Percentiles rank a stretch among this genome's conserved stretches.
These are phyloP conservation scores for Vigna nakashimae DNA, from an alignment of 306 rosid species.

Conservation along the genomic window DNA sequence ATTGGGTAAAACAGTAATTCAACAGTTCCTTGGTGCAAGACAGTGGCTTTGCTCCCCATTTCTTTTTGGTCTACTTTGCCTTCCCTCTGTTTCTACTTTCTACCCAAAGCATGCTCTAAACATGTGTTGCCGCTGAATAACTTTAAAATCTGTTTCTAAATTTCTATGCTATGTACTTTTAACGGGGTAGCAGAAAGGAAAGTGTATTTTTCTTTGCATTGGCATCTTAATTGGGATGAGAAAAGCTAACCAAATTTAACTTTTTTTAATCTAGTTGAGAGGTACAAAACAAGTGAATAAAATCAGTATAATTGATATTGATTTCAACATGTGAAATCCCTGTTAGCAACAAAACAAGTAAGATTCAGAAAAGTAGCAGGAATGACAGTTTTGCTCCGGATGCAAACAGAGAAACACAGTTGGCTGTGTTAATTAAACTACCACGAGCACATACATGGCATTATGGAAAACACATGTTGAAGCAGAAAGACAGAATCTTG, in stretches of 20 bases:
- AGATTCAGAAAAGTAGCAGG: conserved; percentile 19
- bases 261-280: neutral
- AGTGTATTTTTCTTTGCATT: neutral
- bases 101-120: neutral
- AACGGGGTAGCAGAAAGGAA: neutral
- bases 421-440: conserved; percentile 27
- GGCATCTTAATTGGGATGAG: neutral
- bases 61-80: neutral
- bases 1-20: conserved; percentile 17
- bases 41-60: neutral
- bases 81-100: neutral
- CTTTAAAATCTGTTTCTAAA: neutral
- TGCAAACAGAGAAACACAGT: conserved; percentile 40
- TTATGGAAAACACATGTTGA: neutral
- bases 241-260: neutral
- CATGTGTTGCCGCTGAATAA: neutral
- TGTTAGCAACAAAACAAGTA: conserved; percentile 23
- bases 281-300: conserved; percentile 24
- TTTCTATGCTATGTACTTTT: neutral
- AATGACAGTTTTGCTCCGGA: conserved; percentile 3
- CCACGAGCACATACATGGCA: conserved; percentile 5
- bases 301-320: neutral
- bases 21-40: neutral
- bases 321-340: conserved; percentile 30
- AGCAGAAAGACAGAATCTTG: conserved; percentile 38